Conservation (phyloP, 805 yeast species). For the Candida takata region DNA sequence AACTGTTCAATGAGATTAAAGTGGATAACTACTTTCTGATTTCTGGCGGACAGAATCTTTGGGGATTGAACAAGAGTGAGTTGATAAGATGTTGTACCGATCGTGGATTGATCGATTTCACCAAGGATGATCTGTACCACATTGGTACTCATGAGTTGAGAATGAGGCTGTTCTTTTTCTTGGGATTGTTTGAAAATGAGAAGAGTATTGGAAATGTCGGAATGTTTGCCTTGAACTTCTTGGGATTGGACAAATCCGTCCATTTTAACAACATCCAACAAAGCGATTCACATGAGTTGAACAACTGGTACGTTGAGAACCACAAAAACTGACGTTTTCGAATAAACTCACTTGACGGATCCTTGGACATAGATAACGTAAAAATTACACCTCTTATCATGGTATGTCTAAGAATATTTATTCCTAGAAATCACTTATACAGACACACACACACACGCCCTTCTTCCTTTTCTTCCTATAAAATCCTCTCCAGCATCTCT, state of each 20-base stretch:
- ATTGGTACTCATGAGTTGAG: slow-evolving; percentile 31
- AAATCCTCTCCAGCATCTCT: no score
- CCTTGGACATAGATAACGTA: background rate
- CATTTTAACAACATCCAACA: slow-evolving; percentile 8
- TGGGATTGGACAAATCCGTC: slow-evolving; percentile 5
- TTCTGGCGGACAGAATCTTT: slow-evolving; percentile 28
- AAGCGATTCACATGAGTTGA: slow-evolving; percentile 8
- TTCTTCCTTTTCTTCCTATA: no score
- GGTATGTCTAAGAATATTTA: no score
- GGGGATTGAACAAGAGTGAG: slow-evolving; percentile 44
- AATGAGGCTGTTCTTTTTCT: slow-evolving; percentile 32
- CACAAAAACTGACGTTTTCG: slow-evolving; percentile 3
- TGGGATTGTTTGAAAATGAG: slow-evolving; percentile 33
- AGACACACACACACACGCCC: no score
- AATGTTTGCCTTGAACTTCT: slow-evolving; percentile 27
- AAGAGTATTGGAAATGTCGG: slow-evolving; percentile 22
- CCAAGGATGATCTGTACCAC: slow-evolving; percentile 25
- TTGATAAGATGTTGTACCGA: slow-evolving; percentile 47
- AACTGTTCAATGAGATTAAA: slow-evolving; percentile 35
- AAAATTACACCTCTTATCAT: background rate
- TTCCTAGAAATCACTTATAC: no score
- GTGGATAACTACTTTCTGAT: slow-evolving; percentile 45
- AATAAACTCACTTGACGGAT: background rate
- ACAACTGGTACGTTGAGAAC: slow-evolving; percentile 12
- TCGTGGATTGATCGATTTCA: slow-evolving; percentile 43